Evolutionary conservation across 202 grass and related monocot species (phyloP), one percentile per base, ranked within the genome.

Genomic region (Setaria italica): DNA sequence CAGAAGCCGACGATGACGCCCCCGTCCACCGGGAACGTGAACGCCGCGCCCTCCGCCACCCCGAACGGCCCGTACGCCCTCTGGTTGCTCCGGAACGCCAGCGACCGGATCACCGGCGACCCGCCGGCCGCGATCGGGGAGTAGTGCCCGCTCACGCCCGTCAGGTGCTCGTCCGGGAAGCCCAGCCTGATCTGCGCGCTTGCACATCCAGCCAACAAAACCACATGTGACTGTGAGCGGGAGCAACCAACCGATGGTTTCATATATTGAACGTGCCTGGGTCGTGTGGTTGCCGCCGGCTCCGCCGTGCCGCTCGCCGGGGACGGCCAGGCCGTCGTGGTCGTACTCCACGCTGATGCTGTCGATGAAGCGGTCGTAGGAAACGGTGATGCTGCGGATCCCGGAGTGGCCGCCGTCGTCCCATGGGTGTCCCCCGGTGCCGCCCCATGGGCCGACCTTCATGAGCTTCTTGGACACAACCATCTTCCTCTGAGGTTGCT

Each of bases 391-490:
- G 83, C 79, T 81, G 33, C 83, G 84, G 51, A 97, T 78, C 0
- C 85, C 81, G 9, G 85, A 84, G 84, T 97, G 70, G 37, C 87
- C 85, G 47, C 89, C 87, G 51, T 94, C 89, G 80, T 93, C 90
- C 91, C 94, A 97, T 2, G 43, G 60, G 80, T 69, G 87, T 1
- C 94, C 94, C 15, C 87, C 91, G 49, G 64, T 0, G 85, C 91
- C 94, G 33, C 91, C 94, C 94, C 94, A 97, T 17, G 94, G 94
- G 13, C 91, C 94, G 13, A 92, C 88, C 67, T 83, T 74, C 67
- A 94, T 85, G 11, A 92, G 68, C 88, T 87, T 87, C 74, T 75
- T 90, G 0, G 84, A 90, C 74, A 78, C 68, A 7, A 87, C 67
- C 80, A 87, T 83, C 80, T 25, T 90, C 79, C 43, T 87, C 79